phyloP scores from a whole-genome alignment of 495 filamentous ascomycete genomes.

The Hypoxylon crocopeplum region DNA sequence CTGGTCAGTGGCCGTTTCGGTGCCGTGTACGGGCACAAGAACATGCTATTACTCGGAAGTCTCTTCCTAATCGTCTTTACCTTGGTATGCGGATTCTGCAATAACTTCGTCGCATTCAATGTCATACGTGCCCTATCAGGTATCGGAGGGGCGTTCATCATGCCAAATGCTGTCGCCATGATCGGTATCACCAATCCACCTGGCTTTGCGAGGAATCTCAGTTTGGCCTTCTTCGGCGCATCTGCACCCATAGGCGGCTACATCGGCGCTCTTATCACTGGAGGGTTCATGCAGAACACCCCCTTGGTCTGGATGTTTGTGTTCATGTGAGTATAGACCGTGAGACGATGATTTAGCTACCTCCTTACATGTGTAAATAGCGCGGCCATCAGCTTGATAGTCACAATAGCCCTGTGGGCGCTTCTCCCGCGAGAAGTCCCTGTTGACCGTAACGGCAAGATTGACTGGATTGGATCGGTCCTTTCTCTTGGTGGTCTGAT shows the following conservation, averaged over 20 bases:
- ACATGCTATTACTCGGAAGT: constrained; percentile 49
- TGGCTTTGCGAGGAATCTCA: constrained; percentile 53
- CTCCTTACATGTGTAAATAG: background rate
- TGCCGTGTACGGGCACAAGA: constrained; percentile 58
- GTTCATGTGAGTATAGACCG: constrained; percentile 46
- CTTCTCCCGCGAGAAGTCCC: constrained; percentile 51
- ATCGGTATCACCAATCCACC: constrained; percentile 55
- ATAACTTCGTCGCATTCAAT: constrained; percentile 50
- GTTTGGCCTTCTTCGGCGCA: constrained; percentile 58
- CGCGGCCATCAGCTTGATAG: constrained; percentile 8
- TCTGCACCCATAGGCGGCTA: constrained; percentile 57
- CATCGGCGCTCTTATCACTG: constrained; percentile 52
- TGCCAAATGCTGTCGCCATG: constrained; percentile 57
- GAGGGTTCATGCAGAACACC: constrained; percentile 49
- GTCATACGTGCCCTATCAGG: constrained; percentile 51
- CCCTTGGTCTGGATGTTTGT: constrained; percentile 61
- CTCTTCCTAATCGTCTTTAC: constrained; percentile 48
- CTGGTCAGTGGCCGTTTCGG: constrained; percentile 57
- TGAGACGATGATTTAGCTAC: background rate
- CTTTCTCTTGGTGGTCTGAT: constrained; percentile 54
- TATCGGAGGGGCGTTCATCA: constrained; percentile 54
- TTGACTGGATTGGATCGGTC: constrained; percentile 59
- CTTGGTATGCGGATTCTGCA: constrained; percentile 51
- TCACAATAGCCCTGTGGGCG: constrained; percentile 46
- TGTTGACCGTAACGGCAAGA: constrained; percentile 49